Base-by-base conservation (phyloP, 768 basidiomycete species). In the Hygrophoropsis aurantiaca region DNA sequence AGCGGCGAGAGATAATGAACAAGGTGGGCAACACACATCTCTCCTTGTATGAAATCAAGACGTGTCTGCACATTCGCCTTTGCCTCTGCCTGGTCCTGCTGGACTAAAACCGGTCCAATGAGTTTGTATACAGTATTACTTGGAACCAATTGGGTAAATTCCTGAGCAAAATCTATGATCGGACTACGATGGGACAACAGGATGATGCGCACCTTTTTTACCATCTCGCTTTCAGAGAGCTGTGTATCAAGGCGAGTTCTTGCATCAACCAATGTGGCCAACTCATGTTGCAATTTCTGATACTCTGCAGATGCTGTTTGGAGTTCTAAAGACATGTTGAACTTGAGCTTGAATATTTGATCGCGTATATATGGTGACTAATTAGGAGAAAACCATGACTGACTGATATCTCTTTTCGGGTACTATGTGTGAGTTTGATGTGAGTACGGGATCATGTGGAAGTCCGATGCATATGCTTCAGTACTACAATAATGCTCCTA, bases 241-340 rank as follows among this genome's bases (percentile, higher is more conserved):
- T 97, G 94, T 0, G 92, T 84, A 52, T 95, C 95, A n/a, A 97
- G 77, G 44, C 81, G 78, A 57, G 95, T 91, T 36, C 88, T 76
- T 11, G 82, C 85, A 54, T 93, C 90, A 30, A 98, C 85, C 4
- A 79, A 74, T 46, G 72, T 74, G 1, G 84, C 74, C 33, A 93
- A 71, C 51, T 94, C 90, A 2, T 68, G 59, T 60, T 97, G 92
- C 7, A 94, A 58, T 58, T 87, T 90, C 59, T 93, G 87, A 59
- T 84, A 94, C 52, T 90, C 90, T 18, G 70, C 57, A 4, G 91
- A 85, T 20, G 79, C 80, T 23, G 71, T 69, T 62, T 95, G 88
- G 16, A 93, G 70, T 23, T 18, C 16, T 20, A 23, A 15, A 25
- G 11, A 30, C 5, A n/a, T 41, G 23, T 27, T 9, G 19, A n/a